Base-by-base conservation (phyloP, 768 basidiomycete genomes). In the Hericium coralloides region DNA sequence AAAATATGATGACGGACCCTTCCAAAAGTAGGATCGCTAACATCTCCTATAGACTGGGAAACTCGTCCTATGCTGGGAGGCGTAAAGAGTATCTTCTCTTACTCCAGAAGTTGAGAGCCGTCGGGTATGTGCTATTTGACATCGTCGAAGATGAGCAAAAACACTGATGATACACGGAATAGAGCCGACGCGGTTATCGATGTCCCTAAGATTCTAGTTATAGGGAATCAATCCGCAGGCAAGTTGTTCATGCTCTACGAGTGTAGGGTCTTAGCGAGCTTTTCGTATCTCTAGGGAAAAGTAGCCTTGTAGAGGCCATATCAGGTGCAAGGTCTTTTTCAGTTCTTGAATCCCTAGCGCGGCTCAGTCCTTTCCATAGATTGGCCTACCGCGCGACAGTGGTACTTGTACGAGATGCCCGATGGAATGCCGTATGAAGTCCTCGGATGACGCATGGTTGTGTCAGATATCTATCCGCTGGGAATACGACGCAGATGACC, bases 181-280 rank as follows among this genome's bases (percentile, higher is more conserved):
- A 76, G 76, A 3, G 71, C 74, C 2, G 73, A 79, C 59, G 67
- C 69, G 2, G 74, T 78, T 26, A 61, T 80, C 15, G 77, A 80
- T 58, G 64, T 81, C 2, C 79, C 79, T 2, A 67, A 76, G 2
- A 75, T 80, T 31, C 74, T 73, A 10, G 72, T 75, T 48, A 75
- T 74, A 25, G 76, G 76, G 22, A 76, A 75, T 38, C 78, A 54
- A 18, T 54, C 53, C n/a, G 53, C 53, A 54, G 53, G 53, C 45
- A 7, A 31, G 26, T 20, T 0, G 53, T 25, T 5, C 15, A 3
- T n/a, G 37, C 31, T 1, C 17, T n/a, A 38, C 39, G 22, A 12
- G 12, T 17, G 17, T 17, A 41, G 12, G 14, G 14, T 41, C 5
- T 3, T 12, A 15, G 5, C 39, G 39, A 41, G 14, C 12, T 5